Base-by-base conservation (phyloP, 2,329 filamentous ascomycete species). In the Neofusicoccum laricinum region DNA sequence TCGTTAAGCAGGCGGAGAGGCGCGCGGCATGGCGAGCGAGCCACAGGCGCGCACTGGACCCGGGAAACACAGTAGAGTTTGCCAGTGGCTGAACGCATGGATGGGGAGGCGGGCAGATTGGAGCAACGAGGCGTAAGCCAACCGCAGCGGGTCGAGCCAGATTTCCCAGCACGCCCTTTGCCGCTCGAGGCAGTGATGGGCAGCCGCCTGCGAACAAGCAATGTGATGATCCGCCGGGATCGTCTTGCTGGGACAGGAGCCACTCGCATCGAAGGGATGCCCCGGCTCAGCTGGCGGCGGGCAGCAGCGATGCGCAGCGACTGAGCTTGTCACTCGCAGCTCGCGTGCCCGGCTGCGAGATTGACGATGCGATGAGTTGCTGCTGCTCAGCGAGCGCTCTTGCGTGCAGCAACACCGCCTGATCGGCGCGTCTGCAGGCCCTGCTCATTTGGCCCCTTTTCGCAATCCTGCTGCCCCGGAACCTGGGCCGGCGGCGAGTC, bases 81-180 rank as follows among this genome's bases (percentile, higher is more conserved):
- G 61, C 50, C 50, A 46, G 61, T 64, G 61, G 61, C 61, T 64
- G 40, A 57, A 61, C 61, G 61, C 61, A 55, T 64, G 61, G 61
- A 64, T 64, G 61, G 61, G 61, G 61, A 40, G 49, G 48, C 61
- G 40, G 61, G 49, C 45, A 63, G 61, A 63, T 63, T 63, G 48
- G 61, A 63, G 46, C 48, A 43, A 46, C 6, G 61, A 64, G 61
- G 61, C 61, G 61, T 57, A 40, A 64, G 61, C 61, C 61, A 64
- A 57, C 61, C 61, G 61, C 61, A 63, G 61, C 61, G 61, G 61
- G 61, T 64, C 49, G 50, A 64, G 61, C 61, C 49, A 25, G 49
- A 51, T 48, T 10, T 59, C 40, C 55, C 55, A 59, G 55, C 55
- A 59, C 55, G 55, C 55, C 55, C 55, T 38, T 59, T 64, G 40